A percentile compares a stretch with the other conserved stretches of the same genome.
Conservation (phyloP, 768 basidiomycete genomes). For the Suillus hirtellus region DNA sequence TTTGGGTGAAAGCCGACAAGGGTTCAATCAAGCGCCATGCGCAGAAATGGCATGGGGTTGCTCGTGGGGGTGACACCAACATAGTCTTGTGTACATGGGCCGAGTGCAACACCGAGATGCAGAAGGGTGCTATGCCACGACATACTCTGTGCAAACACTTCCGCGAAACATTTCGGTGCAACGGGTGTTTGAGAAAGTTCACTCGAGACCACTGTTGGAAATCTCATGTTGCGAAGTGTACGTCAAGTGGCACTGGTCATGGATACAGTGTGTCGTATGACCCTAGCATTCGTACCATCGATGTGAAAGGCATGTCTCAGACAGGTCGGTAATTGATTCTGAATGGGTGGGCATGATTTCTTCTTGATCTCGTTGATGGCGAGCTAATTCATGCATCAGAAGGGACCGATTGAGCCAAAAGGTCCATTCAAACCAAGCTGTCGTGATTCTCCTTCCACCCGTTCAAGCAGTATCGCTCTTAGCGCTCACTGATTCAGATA, state of each 20-base stretch:
- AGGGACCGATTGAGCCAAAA: no score
- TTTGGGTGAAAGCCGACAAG: conserved; percentile 12
- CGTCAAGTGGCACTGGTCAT: no score
- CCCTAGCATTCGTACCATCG: neutral
- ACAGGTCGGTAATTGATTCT: neutral
- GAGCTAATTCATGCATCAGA: neutral
- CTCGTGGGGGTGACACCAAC: neutral
- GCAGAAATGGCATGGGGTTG: conserved; percentile 6
- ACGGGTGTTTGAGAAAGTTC: neutral
- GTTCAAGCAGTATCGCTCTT: neutral
- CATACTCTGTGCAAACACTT: conserved; percentile 1
- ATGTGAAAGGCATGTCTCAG: no score
- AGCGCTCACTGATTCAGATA: neutral
- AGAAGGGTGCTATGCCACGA: neutral
- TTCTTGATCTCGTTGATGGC: neutral
- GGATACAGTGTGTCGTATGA: neutral
- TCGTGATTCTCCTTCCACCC: neutral
- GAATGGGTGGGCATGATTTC: neutral
- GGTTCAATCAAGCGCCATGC: conserved; percentile 7
- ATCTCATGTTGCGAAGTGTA: neutral
- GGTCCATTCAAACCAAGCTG: no score
- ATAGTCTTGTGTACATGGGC: conserved; percentile 1
- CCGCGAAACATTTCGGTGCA: neutral
- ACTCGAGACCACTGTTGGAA: neutral
- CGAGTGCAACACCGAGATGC: neutral